Conservation (phyloP, 306 rosid genomes). For the Adenanthera pavonina region DNA sequence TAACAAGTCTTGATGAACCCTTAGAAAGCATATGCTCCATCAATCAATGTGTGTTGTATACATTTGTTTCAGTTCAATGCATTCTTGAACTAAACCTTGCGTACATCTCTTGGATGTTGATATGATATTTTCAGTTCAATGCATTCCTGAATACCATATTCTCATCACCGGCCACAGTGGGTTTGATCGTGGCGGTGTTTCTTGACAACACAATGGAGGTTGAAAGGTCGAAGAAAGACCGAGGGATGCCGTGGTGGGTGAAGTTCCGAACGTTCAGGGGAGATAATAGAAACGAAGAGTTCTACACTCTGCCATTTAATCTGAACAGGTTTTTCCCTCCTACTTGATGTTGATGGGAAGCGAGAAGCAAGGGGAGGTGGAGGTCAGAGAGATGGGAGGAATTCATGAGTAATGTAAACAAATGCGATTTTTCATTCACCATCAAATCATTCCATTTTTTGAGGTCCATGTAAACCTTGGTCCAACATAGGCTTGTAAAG, state of each 20-base stretch:
- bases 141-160: conserved; percentile 87
- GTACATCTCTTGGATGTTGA: neutral
- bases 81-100: conserved; percentile 51
- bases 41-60: neutral
- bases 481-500: conserved; percentile 37
- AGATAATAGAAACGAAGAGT: conserved; percentile 95
- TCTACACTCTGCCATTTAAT: conserved; percentile 90
- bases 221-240: conserved; percentile 81
- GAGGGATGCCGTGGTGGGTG: conserved; percentile 99
- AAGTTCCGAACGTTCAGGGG: conserved; percentile 93
- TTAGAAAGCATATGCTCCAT: neutral
- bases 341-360: conserved; percentile 46
- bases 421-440: conserved; percentile 35
- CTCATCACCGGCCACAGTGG: conserved; percentile 83
- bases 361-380: neutral
- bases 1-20: neutral
- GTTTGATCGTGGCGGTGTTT: conserved; percentile 85
- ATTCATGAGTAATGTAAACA: conserved; percentile 30
- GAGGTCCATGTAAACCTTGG: conserved; percentile 42
- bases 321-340: conserved; percentile 97
- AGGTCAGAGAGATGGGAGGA: neutral
- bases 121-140: conserved; percentile 69
- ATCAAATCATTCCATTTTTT: conserved; percentile 38
- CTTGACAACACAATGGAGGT: conserved; percentile 94
- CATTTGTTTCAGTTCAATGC: conserved; percentile 74